A percentile compares a stretch with the other conserved stretches of the same genome.
Evolutionary conservation across 495 filamentous ascomycete genomes (phyloP).

Genomic region (Hypoxylon lienhwacheense): DNA sequence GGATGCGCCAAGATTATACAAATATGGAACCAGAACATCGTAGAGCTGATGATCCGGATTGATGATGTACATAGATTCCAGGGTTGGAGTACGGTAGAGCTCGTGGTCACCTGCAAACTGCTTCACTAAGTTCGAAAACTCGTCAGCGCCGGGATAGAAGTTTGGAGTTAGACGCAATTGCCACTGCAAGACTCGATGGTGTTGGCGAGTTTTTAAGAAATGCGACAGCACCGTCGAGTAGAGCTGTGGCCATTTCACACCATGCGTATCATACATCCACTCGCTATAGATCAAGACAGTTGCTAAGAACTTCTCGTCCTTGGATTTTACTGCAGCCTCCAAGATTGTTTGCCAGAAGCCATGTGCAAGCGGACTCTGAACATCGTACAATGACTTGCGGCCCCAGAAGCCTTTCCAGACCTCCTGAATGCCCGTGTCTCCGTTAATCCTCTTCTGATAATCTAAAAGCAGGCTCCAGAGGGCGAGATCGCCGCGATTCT

Average conservation of each 20-base stretch:
- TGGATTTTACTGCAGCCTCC: slow-evolving; percentile 42
- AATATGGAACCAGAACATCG: slow-evolving; percentile 58
- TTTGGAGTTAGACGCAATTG: slow-evolving; percentile 41
- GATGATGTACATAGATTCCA: slow-evolving; percentile 53
- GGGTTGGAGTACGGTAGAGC: slow-evolving; percentile 31
- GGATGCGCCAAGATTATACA: slow-evolving; percentile 54
- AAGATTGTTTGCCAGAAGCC: slow-evolving; percentile 66
- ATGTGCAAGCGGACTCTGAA: slow-evolving; percentile 34
- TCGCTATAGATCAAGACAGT: slow-evolving; percentile 59
- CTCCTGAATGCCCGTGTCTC: slow-evolving; percentile 53
- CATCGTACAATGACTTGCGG: slow-evolving; percentile 35
- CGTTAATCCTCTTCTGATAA: slow-evolving; percentile 62
- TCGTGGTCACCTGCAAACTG: slow-evolving; percentile 36
- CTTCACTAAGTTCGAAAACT: slow-evolving; percentile 40
- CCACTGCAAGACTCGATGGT: slow-evolving; percentile 41
- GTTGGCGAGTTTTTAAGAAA: slow-evolving; percentile 40
- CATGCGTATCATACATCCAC: slow-evolving; percentile 50
- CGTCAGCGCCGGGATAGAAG: slow-evolving; percentile 37
- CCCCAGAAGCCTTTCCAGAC: slow-evolving; percentile 42
- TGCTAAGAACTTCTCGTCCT: slow-evolving; percentile 47
- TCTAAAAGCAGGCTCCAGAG: slow-evolving; percentile 69
- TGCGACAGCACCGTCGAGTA: slow-evolving; percentile 40
- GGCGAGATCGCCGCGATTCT: slow-evolving; percentile 53
- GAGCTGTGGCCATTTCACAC: slow-evolving; percentile 52
- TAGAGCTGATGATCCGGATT: slow-evolving; percentile 61